A percentile compares a stretch with the other conserved stretches of the same genome.
Evolutionary conservation across 2,329 filamentous ascomycete species (phyloP).

Genomic region (Botrytis pseudocinerea): DNA sequence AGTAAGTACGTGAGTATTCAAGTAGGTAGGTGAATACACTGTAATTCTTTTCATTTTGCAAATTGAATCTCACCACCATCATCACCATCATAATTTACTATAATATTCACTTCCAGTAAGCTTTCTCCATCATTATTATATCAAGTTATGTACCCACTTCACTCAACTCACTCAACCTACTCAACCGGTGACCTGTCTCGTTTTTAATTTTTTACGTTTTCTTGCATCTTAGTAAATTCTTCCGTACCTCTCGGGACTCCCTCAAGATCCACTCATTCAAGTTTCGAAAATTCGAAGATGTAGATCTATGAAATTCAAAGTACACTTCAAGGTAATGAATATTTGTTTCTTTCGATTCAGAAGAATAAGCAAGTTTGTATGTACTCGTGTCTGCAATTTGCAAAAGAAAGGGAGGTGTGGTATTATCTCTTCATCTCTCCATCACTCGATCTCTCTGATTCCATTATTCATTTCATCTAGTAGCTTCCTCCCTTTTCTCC

Average conservation of each 20-base stretch:
- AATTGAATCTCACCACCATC: too few relatives aligned
- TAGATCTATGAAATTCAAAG: not conserved
- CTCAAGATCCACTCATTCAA: fast-evolving
- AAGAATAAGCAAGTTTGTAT: not conserved
- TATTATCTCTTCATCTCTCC: not conserved
- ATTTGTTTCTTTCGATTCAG: not conserved
- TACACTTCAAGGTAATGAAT: not conserved
- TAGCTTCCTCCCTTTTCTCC: not conserved
- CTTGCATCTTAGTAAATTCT: too few relatives aligned
- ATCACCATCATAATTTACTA: not conserved
- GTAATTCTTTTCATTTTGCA: too few relatives aligned
- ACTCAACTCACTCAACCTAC: too few relatives aligned
- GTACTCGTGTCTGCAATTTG: not conserved
- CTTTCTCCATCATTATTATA: too few relatives aligned
- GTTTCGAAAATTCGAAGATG: not conserved
- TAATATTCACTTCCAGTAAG: too few relatives aligned
- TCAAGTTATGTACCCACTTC: too few relatives aligned
- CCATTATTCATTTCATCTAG: not conserved
- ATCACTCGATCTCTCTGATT: not conserved
- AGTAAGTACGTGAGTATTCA: too few relatives aligned
- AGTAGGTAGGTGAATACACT: too few relatives aligned
- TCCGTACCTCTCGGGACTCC: not conserved
- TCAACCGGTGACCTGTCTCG: too few relatives aligned
- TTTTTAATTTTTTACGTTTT: too few relatives aligned
- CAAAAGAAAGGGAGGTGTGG: too few relatives aligned